Conservation (phyloP, 2,329 filamentous ascomycete genomes). For the Paraphoma chrysanthemicola region DNA sequence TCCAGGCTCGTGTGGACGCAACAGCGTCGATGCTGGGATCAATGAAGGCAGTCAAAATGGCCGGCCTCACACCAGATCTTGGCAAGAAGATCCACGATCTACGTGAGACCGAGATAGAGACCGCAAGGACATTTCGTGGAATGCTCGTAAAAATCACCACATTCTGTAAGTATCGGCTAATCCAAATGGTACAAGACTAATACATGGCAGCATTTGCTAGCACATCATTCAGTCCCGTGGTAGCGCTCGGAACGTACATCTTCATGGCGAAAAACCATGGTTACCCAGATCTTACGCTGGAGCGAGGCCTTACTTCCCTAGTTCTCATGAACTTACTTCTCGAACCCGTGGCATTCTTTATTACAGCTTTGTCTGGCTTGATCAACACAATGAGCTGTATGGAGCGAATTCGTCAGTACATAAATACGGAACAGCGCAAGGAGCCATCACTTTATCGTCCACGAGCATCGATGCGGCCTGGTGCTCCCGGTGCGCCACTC, state of each 20-base stretch:
- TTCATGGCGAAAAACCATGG: slow-evolving; percentile 16
- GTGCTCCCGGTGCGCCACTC: not conserved
- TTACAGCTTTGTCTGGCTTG: slow-evolving; percentile 15
- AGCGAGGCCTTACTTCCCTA: slow-evolving; percentile 11
- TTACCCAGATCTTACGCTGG: slow-evolving; percentile 7
- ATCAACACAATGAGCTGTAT: slow-evolving; percentile 19
- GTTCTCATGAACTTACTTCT: slow-evolving; percentile 14
- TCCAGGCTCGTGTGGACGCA: slow-evolving; percentile 18
- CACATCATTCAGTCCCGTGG: slow-evolving; percentile 15
- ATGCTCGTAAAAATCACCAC: slow-evolving; percentile 11
- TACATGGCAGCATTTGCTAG: slow-evolving; percentile 6
- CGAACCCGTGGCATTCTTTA: slow-evolving; percentile 18
- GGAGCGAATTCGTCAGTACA: slow-evolving; percentile 17
- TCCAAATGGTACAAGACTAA: too few species aligned
- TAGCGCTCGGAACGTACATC: slow-evolving; percentile 11
- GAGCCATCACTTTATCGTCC: slow-evolving; percentile 3
- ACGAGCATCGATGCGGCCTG: not conserved
- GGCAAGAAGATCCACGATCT: slow-evolving; percentile 11
- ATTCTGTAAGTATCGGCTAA: not conserved
- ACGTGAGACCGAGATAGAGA: slow-evolving; percentile 12
- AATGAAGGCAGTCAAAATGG: slow-evolving; percentile 23
- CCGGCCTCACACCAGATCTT: slow-evolving; percentile 11
- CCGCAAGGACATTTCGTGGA: slow-evolving; percentile 14
- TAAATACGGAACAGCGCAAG: slow-evolving; percentile 9
- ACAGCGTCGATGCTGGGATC: slow-evolving; percentile 19